These are phyloP conservation scores for Sesbania bispinosa DNA, from an alignment of 306 rosid genomes.

Conservation along the genomic window DNA sequence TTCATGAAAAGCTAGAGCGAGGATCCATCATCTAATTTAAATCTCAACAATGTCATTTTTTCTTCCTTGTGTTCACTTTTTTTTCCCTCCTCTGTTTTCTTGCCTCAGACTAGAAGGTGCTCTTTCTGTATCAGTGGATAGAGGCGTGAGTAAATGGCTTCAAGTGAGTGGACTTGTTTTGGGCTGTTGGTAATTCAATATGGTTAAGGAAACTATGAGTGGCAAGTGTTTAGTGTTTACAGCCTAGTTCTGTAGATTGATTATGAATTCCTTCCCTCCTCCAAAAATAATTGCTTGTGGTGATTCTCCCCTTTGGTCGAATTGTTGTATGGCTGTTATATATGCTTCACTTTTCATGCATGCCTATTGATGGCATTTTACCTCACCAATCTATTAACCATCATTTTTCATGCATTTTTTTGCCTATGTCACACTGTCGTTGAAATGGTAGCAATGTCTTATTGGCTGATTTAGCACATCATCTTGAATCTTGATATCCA, in stretches of 20 bases:
- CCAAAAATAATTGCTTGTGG: slow-evolving; percentile 11
- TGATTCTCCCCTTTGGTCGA: slow-evolving; percentile 18
- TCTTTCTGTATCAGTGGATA: slow-evolving; percentile 36
- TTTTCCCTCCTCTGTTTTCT: slow-evolving; percentile 39
- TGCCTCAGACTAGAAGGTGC: slow-evolving; percentile 41
- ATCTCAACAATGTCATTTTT: slow-evolving; percentile 16
- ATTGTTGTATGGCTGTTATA: neutral
- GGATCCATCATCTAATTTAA: slow-evolving; percentile 31
- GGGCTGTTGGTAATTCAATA: slow-evolving; percentile 36
- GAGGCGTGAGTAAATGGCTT: slow-evolving; percentile 42
- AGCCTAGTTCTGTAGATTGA: slow-evolving; percentile 24
- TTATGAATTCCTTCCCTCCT: slow-evolving; percentile 17
- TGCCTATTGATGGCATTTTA: slow-evolving; percentile 19
- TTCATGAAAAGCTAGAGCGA: slow-evolving; percentile 24
- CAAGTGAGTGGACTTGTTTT: slow-evolving; percentile 35
- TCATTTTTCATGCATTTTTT: slow-evolving; percentile 9
- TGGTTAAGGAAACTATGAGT: slow-evolving; percentile 29
- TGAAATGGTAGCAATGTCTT: slow-evolving; percentile 6
- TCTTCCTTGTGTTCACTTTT: slow-evolving; percentile 34
- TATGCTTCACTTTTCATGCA: slow-evolving; percentile 19
- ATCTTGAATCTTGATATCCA: slow-evolving; percentile 7
- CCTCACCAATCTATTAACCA: neutral
- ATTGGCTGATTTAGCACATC: slow-evolving; percentile 11
- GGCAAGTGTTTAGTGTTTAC: slow-evolving; percentile 31
- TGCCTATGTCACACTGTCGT: neutral